phyloP scores from a whole-genome alignment of 331 rosid species.

The Pyrus hybrid region DNA sequence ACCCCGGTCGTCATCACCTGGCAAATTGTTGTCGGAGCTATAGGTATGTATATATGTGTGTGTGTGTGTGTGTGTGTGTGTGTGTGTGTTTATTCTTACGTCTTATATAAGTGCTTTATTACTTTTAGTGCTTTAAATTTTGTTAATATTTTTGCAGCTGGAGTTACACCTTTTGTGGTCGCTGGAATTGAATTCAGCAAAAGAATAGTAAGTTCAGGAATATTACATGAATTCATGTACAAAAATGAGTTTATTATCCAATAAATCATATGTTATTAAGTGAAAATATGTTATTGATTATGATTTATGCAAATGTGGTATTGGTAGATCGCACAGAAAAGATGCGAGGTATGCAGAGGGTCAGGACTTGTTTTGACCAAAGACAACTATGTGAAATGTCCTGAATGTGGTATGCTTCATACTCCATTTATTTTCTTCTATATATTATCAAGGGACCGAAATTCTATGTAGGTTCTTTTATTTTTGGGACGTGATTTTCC shows the following conservation, averaged over 20 bases:
- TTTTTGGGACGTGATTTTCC: too few relatives aligned
- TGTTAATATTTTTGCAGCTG: constrained; percentile 42
- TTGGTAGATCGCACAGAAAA: constrained; percentile 59
- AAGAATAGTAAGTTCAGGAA: constrained; percentile 62
- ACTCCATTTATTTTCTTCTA: too few relatives aligned
- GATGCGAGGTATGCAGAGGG: constrained; percentile 72
- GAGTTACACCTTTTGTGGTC: constrained; percentile 80
- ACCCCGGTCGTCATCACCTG: constrained; percentile 46
- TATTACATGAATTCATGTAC: not conserved
- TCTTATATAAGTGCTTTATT: not conserved
- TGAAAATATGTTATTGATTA: not conserved
- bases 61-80: too few relatives aligned
- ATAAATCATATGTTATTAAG: not conserved
- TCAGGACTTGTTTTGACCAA: constrained; percentile 72
- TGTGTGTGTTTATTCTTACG: not conserved
- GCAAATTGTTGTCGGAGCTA: constrained; percentile 66
- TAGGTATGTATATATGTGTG: constrained; percentile 27
- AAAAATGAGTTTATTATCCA: not conserved
- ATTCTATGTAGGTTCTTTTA: not conserved
- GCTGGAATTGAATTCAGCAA: constrained; percentile 91
- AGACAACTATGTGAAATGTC: constrained; percentile 55
- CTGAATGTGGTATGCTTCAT: constrained; percentile 57
- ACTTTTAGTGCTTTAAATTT: not conserved
- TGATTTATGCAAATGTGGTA: not conserved
- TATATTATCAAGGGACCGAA: not conserved